Base-by-base conservation (phyloP, 1,284 basidiomycete genomes). In the Austropuccinia psidii region DNA sequence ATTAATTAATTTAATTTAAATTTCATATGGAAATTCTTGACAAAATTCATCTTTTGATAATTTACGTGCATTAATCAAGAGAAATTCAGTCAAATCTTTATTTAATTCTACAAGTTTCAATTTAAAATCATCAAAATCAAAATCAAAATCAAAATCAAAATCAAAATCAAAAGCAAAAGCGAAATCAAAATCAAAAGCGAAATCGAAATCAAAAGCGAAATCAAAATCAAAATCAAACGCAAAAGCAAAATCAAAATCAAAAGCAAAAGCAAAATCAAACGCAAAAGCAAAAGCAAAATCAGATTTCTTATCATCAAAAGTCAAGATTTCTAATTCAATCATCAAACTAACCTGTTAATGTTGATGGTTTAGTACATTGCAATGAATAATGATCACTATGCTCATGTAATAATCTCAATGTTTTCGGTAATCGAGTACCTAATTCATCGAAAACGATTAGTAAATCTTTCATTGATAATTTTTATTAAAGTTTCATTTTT, bases 331-430 rank as follows among this genome's bases (percentile, higher is more conserved):
- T n/a, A n/a, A n/a, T n/a, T n/a, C n/a, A n/a, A n/a, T n/a, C n/a
- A n/a, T n/a, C n/a, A 49, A n/a, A 41, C 41, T 49, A 37, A 73
- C 69, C 58, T 35, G 69, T 43, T 54, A 73, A 60, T 6, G 69
- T 24, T 60, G 64, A 52, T 19, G 69, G 69, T 49, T 73, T 11
- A 24, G 47, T 61, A 55, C 69, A 73, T 47, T 73, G 69, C 8
- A 73, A n/a, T 35, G 69, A 73, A 47, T 62, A 73, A 55, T 73
- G 58, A 41, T 73, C 69, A 52, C 69, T 73, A 33, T 73, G 69
- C 45, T 73, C 69, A 47, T 73, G 69, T 37, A 73, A 54, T 24
- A 73, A 37, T 9, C 58, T 73, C 47, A 73, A 62, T 1, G 57
- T 73, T 43, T 73, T 62, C 0, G 69, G 69, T 24, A 73, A 27